phyloP scores from a whole-genome alignment of 139 green algal genomes.

The Ettlia oleoabundans region DNA sequence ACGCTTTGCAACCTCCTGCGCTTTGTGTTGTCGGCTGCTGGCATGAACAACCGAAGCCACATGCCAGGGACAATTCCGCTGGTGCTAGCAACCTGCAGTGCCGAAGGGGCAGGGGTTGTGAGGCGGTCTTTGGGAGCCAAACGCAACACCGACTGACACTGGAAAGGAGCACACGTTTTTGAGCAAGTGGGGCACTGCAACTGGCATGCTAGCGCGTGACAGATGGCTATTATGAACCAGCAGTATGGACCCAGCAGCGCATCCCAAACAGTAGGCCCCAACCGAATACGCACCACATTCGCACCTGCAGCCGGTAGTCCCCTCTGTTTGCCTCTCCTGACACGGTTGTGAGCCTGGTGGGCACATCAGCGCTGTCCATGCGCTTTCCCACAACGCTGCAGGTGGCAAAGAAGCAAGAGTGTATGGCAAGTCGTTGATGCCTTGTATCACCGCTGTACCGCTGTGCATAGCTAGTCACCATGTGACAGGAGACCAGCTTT shows the following conservation, averaged over 20 bases:
- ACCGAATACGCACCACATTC: not conserved
- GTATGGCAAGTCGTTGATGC: not conserved
- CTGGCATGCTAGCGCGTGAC: too few relatives aligned
- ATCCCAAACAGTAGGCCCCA: not conserved
- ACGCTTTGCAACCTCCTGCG: not conserved
- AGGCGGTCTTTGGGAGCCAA: too few relatives aligned
- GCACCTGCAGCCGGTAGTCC: slow-evolving; percentile 6
- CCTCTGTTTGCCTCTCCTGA: slow-evolving; percentile 1
- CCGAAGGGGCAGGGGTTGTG: too few relatives aligned
- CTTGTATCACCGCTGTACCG: not conserved
- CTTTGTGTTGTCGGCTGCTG: not conserved
- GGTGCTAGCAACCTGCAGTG: slow-evolving; percentile 14
- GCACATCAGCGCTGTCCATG: not conserved
- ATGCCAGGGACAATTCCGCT: not conserved
- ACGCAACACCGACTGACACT: not conserved
- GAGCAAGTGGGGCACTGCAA: not conserved
- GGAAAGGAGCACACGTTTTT: not conserved
- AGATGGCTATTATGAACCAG: too few relatives aligned
- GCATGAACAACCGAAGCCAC: slow-evolving; percentile 24
- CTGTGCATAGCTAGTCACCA: too few relatives aligned
- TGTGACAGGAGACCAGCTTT: too few relatives aligned
- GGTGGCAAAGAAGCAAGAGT: not conserved
- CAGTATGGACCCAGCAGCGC: not conserved
- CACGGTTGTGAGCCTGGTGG: slow-evolving; percentile 1
- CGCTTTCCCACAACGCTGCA: slow-evolving; percentile 17